A percentile compares a stretch with the other conserved stretches of the same genome.
phyloP scores from a whole-genome alignment of 805 yeast genomes.

The Nematodospora valgi region DNA sequence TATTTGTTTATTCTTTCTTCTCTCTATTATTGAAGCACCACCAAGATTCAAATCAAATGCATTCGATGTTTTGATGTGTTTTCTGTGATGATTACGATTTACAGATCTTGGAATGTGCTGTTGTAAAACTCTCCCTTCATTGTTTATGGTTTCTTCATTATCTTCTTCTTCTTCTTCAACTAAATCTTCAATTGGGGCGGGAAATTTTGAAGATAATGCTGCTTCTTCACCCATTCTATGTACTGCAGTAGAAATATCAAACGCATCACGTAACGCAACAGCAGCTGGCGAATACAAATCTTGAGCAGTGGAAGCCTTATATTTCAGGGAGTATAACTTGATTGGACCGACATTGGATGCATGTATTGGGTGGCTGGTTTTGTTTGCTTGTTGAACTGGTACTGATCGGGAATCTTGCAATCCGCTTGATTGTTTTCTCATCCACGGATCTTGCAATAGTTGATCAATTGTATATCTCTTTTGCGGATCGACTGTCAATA shows the following conservation, averaged over 20 bases:
- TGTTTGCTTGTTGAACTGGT: conserved; percentile 4
- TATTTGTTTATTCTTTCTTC: conserved; percentile 29
- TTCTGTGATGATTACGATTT: conserved; percentile 3
- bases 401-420: conserved; percentile 1
- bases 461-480: conserved; percentile 69
- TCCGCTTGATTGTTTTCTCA: conserved; percentile 24
- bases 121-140: conserved; percentile 6
- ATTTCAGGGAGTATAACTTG: conserved; percentile 21
- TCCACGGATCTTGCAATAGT: conserved; percentile 76
- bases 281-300: conserved; percentile 67
- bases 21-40: conserved; percentile 52
- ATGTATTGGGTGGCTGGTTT: conserved; percentile 24
- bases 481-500: conserved; percentile 69
- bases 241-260: conserved; percentile 82
- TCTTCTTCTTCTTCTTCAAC: conserved; percentile 40
- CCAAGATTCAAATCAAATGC: conserved; percentile 46
- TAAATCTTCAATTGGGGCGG: conserved; percentile 19
- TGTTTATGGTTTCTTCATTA: conserved; percentile 11
- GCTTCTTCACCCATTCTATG: conserved; percentile 75
- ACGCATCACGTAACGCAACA: conserved; percentile 78
- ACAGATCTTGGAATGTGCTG: conserved; percentile 8
- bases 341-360: conserved; percentile 14
- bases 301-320: conserved; percentile 17
- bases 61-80: conserved; percentile 11
- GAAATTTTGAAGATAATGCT: conserved; percentile 24